Percentiles rank a stretch among this genome's conserved stretches.
phyloP scores from a whole-genome alignment of 345 rosid genomes.

The Raphanus raphanistrum region DNA sequence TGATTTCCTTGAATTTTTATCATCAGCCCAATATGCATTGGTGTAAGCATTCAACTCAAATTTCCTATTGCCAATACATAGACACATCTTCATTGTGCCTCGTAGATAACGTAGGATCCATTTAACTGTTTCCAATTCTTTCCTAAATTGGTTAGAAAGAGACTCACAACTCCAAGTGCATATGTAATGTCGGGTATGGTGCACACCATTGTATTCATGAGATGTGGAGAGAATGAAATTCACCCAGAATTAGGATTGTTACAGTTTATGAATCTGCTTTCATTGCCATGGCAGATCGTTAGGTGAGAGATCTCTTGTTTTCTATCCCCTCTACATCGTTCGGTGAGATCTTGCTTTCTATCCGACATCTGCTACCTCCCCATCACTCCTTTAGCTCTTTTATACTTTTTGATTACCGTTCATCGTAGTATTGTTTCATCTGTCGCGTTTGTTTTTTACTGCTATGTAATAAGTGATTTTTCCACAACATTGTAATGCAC shows the following conservation, averaged over 20 bases:
- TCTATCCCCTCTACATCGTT: too few species aligned
- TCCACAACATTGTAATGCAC: neutral
- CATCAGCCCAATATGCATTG: too few species aligned
- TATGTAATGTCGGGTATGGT: too few species aligned
- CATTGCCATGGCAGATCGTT: neutral
- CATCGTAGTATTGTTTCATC: neutral
- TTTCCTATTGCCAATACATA: neutral
- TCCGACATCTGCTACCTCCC: neutral
- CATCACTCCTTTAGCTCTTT: neutral
- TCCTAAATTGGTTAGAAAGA: too few species aligned
- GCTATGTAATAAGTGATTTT: neutral
- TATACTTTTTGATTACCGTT: too few species aligned
- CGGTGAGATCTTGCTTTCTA: too few species aligned
- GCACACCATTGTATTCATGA: neutral
- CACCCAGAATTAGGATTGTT: neutral
- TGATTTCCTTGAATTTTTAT: too few species aligned
- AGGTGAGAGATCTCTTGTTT: neutral
- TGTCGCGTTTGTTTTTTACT: neutral
- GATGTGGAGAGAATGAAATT: neutral
- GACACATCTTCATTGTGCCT: neutral
- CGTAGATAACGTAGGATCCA: neutral
- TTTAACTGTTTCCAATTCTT: neutral
- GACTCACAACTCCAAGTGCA: too few species aligned
- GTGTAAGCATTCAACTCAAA: neutral
- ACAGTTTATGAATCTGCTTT: neutral